A percentile compares a stretch with the other conserved stretches of the same genome.
These are phyloP conservation scores for Farysia itapuensis DNA, from an alignment of 1,284 basidiomycete species.

Conservation along the genomic window DNA sequence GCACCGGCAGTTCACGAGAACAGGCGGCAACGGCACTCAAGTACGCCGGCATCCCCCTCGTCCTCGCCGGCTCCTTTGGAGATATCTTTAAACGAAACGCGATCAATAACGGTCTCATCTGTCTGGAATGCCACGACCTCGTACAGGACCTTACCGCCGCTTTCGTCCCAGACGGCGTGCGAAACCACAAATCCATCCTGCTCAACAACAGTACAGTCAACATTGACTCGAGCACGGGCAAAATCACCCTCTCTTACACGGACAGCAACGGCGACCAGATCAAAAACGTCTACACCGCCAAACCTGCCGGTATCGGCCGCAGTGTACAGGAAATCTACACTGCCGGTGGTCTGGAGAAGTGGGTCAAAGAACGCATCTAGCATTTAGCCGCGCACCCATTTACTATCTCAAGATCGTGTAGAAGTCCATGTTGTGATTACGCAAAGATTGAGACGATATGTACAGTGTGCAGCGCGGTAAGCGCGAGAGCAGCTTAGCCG, in stretches of 20 bases:
- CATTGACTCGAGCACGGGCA: slow-evolving; percentile 39
- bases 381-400: background rate
- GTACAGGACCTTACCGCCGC: slow-evolving; percentile 81
- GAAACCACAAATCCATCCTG: slow-evolving; percentile 60
- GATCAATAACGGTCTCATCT: slow-evolving; percentile 97
- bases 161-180: slow-evolving; percentile 69
- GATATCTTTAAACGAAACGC: slow-evolving; percentile 99
- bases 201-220: slow-evolving; percentile 29
- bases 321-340: slow-evolving; percentile 58
- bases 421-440: too few species aligned
- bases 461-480: too few species aligned
- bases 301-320: slow-evolving; percentile 53
- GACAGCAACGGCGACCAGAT: slow-evolving; percentile 12
- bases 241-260: slow-evolving; percentile 10
- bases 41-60: slow-evolving; percentile 86
- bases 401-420: too few species aligned
- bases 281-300: slow-evolving; percentile 36
- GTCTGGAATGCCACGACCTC: slow-evolving; percentile 86
- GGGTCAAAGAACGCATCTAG: slow-evolving; percentile 52
- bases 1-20: slow-evolving; percentile 96
- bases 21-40: slow-evolving; percentile 97
- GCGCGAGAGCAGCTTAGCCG: too few species aligned
- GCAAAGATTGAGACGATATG: too few species aligned
- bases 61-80: slow-evolving; percentile 94
- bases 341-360: slow-evolving; percentile 55